A percentile compares a stretch with the other conserved stretches of the same genome.
Conservation (phyloP, 495 filamentous ascomycete species). For the Melanomma pulvis-pyrius region DNA sequence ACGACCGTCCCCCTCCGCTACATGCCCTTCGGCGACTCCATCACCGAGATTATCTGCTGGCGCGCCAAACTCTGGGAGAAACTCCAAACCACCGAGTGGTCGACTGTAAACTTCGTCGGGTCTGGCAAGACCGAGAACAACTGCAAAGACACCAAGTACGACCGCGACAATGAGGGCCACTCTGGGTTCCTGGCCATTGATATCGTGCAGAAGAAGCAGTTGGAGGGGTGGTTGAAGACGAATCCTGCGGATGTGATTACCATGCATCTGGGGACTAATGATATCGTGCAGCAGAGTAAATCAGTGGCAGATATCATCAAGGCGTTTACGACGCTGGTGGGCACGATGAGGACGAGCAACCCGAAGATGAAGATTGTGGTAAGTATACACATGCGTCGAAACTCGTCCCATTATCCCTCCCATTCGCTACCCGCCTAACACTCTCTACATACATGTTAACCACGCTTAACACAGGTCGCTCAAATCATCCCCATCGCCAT, state of each 20-base stretch:
- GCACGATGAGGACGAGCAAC: slow-evolving; percentile 52
- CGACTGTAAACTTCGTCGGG: slow-evolving; percentile 54
- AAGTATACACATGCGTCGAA: too few species aligned
- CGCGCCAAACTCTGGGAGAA: slow-evolving; percentile 51
- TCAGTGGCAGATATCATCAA: slow-evolving; percentile 48
- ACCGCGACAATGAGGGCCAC: slow-evolving; percentile 58
- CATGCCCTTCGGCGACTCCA: slow-evolving; percentile 58
- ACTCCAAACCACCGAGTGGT: slow-evolving; percentile 48
- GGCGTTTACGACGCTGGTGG: slow-evolving; percentile 53
- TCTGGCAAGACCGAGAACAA: slow-evolving; percentile 48
- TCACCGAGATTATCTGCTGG: slow-evolving; percentile 57
- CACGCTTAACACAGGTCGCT: slow-evolving; percentile 47
- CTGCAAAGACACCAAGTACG: slow-evolving; percentile 50
- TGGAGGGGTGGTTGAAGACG: slow-evolving; percentile 53
- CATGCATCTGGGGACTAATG: slow-evolving; percentile 58
- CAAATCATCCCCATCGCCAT: slow-evolving; percentile 56
- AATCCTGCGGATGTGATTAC: slow-evolving; percentile 56
- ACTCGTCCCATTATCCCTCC: not conserved
- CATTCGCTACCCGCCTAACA: not conserved
- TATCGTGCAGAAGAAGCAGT: slow-evolving; percentile 53
- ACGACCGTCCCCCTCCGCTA: slow-evolving; percentile 31
- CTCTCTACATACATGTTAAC: not conserved
- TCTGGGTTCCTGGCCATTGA: slow-evolving; percentile 55
- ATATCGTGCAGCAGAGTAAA: slow-evolving; percentile 53
- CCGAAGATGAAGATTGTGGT: slow-evolving; percentile 57